Evolutionary conservation across 768 basidiomycete species (phyloP), one percentile per base, ranked within the genome.

Genomic region (Lentinula sp.): DNA sequence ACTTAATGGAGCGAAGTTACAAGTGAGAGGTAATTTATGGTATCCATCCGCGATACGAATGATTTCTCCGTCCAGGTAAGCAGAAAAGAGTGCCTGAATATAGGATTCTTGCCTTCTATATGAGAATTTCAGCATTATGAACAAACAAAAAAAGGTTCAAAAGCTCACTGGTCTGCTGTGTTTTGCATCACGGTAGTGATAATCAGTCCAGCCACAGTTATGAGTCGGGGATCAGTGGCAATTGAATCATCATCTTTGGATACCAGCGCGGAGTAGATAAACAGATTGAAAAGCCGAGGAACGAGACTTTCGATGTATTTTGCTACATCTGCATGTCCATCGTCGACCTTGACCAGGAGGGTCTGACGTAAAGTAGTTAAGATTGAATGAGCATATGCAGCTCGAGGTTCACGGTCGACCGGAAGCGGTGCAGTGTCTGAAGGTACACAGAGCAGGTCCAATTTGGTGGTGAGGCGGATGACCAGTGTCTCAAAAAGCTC

Each of bases 321-420:
- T 0, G 82, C 73, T 16, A 98, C 79, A 68, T 98, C 97, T 0
- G 74, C 68, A 69, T 96, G 85, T 37, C 78, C 79, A 28, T 68
- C 72, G 37, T 75, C 71, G 11, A 77, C 74, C 67, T 83, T 83
- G 34, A 65, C 67, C 5, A 67, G 67, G 15, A 98, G 71, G 0
- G 88, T 85, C 45, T 84, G 80, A 1, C 80, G 77, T 6, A 98
- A 73, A 0, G 89, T 84, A 53, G 81, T 76, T 53, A 98, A 79
- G 35, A 98, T 79, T 34, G 94, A 85, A 73, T 94, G 92, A 1
- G 85, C 87, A 69, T 96, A 98, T 10, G 93, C 90, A 0, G 91
- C 85, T n/a, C 72, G 74, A 11, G 85, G 80, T 69, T 95, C 89
- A 2, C 65, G 40, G 39, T 85, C 84, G 5, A 69, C 69, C 4